Conservation (phyloP, 495 filamentous ascomycete genomes). For the Sabuloglossum arenarium region DNA sequence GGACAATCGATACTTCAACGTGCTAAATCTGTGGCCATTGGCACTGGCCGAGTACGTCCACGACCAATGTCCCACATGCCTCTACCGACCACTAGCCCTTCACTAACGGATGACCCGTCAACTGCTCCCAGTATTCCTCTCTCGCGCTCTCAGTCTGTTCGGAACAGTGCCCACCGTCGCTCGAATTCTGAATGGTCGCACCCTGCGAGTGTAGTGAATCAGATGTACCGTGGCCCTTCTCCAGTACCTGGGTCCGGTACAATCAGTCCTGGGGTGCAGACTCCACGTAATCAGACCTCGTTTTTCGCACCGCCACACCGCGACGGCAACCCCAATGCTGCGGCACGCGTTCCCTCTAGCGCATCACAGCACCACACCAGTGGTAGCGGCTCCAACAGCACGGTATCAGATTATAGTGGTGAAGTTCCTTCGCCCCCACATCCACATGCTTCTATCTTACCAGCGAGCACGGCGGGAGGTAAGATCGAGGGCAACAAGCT, state of each 20-base stretch:
- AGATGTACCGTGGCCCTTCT: conserved; percentile 53
- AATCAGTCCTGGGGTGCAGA: conserved; percentile 20
- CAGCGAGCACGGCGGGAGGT: conserved; percentile 11
- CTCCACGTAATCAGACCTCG: conserved; percentile 16
- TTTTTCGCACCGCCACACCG: conserved; percentile 25
- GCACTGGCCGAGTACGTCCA: conserved; percentile 25
- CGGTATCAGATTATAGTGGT: conserved; percentile 9
- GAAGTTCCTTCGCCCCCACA: not conserved
- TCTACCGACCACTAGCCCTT: conserved; percentile 19
- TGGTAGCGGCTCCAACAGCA: conserved; percentile 37
- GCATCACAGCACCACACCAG: conserved; percentile 15
- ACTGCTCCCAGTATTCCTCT: conserved; percentile 75
- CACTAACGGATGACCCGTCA: conserved; percentile 42
- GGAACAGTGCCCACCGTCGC: conserved; percentile 31
- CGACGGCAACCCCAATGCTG: conserved; percentile 11
- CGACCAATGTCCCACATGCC: conserved; percentile 43
- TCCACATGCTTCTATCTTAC: conserved; percentile 6
- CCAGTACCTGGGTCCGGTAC: conserved; percentile 15
- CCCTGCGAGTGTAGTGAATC: conserved; percentile 52
- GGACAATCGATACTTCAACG: conserved; percentile 45
- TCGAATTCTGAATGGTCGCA: conserved; percentile 41
- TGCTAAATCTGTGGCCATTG: conserved; percentile 47
- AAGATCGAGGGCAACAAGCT: conserved; percentile 57
- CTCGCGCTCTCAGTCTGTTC: conserved; percentile 39
- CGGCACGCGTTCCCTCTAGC: conserved; percentile 1